Evolutionary conservation across 1,284 basidiomycete species (phyloP), one percentile per base, ranked within the genome.

Genomic region (Malassezia cuniculi): DNA sequence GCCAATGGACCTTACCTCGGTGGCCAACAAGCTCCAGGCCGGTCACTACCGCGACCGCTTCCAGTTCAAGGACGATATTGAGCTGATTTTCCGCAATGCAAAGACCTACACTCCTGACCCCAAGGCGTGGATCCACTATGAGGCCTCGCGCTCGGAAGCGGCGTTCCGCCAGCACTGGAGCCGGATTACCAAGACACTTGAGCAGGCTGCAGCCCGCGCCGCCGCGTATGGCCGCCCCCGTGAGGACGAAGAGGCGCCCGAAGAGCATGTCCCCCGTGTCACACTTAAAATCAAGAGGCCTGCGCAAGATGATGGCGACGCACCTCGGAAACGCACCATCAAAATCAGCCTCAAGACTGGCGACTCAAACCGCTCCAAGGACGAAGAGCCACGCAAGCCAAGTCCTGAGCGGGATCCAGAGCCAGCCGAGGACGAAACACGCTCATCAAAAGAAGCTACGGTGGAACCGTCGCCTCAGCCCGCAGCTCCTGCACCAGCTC

Each of bases 1-100:
- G 11, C 90, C 93, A 0, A 95, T 99, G 85, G 90, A 99, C 66
- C 72, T 97, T 10, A 79, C 79, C 34, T 89, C 86, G 0, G 83
- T 93, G 71, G 73, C 74, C 15, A 82, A 82, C 38, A 95, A 93
- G 69, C 71, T 97, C 17, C 80, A 85, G 56, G 78, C 76, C 45
- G 86, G 86, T 0, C 52, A 63, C 37, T 97, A 95, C 71, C 75
- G 78, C 47, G 77, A 83, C 56, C 79, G 87, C 16, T 78, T 80
- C 59, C 80, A 75, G 15, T 90, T 95, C 64, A 79, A 81, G 55
- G 73, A 75, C 14, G 90, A 99, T 67, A 82, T 97, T 66, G 78
- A 76, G 42, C 75, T 94, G 34, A 84, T 97, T 76, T 76, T 89
- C 44, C 66, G 72, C 34, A 97, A 99, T 60, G 85, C 87, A 27